Percentiles rank a stretch among this genome's conserved stretches.
Evolutionary conservation across 2,329 filamentous ascomycete genomes (phyloP).

Genomic region (Neurospora crassa): DNA sequence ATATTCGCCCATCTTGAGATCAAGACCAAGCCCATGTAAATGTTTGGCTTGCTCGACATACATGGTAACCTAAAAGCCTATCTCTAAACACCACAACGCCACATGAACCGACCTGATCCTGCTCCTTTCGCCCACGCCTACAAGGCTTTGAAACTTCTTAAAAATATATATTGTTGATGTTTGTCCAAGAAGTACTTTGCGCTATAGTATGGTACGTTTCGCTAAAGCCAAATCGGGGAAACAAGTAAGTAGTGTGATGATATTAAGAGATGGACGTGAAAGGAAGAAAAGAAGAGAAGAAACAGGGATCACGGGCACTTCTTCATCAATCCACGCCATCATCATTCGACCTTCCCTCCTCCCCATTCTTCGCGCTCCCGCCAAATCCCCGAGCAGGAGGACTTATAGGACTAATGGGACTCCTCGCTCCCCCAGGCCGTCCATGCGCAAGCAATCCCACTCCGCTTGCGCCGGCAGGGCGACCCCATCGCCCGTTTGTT

Average conservation of each 20-base stretch:
- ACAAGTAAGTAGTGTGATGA: neutral
- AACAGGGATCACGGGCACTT: neutral
- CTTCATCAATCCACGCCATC: constrained; percentile 11
- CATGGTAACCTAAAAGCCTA: neutral
- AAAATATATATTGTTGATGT: neutral
- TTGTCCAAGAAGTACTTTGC: neutral
- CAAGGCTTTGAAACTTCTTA: neutral
- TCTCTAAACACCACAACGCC: neutral
- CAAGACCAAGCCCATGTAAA: neutral
- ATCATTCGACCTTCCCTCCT: constrained; percentile 7
- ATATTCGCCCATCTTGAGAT: neutral
- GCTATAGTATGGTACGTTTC: neutral
- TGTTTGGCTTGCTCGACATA: neutral
- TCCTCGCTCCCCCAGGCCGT: neutral
- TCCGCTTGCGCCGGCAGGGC: constrained; percentile 18
- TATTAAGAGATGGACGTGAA: neutral
- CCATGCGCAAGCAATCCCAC: neutral
- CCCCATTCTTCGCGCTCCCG: constrained; percentile 5
- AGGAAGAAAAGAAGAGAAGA: neutral
- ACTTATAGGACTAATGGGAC: neutral
- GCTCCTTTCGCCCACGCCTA: neutral
- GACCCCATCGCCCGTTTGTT: constrained; percentile 29
- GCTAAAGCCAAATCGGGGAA: neutral
- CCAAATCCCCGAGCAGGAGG: neutral
- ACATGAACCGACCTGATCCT: neutral